These are phyloP conservation scores for Cyclotella distinguenda DNA, from an alignment of 108 stramenopile genomes.

Conservation along the genomic window DNA sequence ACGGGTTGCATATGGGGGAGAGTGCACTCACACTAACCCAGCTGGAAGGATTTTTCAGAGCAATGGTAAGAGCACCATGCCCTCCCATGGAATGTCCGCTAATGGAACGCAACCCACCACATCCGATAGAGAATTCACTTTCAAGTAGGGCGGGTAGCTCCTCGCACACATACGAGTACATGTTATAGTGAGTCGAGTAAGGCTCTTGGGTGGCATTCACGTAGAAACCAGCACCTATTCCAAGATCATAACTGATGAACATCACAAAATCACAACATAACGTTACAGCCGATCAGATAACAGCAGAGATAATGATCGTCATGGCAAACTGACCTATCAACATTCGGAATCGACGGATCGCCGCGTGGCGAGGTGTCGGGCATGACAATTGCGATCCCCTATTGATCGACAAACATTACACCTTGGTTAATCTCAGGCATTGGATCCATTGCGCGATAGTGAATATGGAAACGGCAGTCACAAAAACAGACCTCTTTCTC, in stretches of 20 bases:
- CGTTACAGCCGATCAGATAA: not conserved
- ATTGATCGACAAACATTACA: no score
- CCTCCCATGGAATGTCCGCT: conserved; percentile 95
- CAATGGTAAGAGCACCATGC: conserved; percentile 82
- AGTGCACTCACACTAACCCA: conserved; percentile 88
- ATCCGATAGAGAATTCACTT: conserved; percentile 55
- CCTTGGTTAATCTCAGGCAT: not conserved
- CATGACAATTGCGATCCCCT: conserved; percentile 88
- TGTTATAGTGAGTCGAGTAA: conserved; percentile 83
- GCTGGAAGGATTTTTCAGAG: conserved; percentile 58
- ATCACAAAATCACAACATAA: not conserved
- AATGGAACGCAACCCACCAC: conserved; percentile 57
- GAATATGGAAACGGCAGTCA: not conserved
- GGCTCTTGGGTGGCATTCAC: conserved; percentile 90
- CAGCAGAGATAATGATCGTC: not conserved
- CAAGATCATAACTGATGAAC: conserved; percentile 82
- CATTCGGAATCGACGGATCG: conserved; percentile 70
- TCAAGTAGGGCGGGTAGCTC: conserved; percentile 84
- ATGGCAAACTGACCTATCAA: conserved; percentile 43
- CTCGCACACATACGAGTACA: conserved; percentile 93
- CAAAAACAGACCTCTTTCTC: conserved; percentile 40
- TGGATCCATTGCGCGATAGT: not conserved
- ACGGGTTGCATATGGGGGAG: conserved; percentile 94
- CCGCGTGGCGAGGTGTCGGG: conserved; percentile 97
- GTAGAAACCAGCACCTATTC: conserved; percentile 97